These are phyloP conservation scores for Hypoxylon fuscum DNA, from an alignment of 495 filamentous ascomycete genomes.

Conservation along the genomic window DNA sequence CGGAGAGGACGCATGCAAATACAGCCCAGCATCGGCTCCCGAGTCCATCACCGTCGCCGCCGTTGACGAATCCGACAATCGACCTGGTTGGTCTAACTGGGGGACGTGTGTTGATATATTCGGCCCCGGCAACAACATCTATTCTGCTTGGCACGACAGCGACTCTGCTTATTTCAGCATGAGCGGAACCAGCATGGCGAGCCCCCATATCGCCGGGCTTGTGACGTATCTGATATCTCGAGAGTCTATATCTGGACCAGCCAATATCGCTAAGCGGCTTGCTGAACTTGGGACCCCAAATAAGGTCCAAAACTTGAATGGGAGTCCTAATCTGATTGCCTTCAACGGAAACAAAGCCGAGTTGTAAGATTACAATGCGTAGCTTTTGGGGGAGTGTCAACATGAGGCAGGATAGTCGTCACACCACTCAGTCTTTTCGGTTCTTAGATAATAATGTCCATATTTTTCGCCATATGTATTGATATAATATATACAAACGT, in stretches of 20 bases:
- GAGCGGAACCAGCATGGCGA: conserved; percentile 55
- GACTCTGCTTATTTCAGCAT: conserved; percentile 51
- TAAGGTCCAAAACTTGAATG: conserved; percentile 28
- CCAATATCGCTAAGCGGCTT: conserved; percentile 13
- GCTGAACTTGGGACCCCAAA: conserved; percentile 17
- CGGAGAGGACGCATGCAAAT: conserved; percentile 44
- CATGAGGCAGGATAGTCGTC: no score
- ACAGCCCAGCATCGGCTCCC: conserved; percentile 56
- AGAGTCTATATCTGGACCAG: conserved; percentile 21
- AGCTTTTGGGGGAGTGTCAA: no score
- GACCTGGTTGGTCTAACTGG: conserved; percentile 56
- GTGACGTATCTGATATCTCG: conserved; percentile 50
- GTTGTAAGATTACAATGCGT: conserved; percentile 3
- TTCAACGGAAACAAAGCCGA: conserved; percentile 36
- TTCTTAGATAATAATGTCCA: no score
- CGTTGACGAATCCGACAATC: conserved; percentile 41
- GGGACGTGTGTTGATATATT: conserved; percentile 53
- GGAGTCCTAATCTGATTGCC: conserved; percentile 31
- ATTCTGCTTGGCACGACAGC: conserved; percentile 50
- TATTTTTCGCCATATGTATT: no score
- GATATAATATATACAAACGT: no score
- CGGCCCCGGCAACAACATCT: conserved; percentile 32
- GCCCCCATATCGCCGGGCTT: conserved; percentile 54
- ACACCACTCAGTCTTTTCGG: no score
- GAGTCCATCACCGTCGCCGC: conserved; percentile 62